Conservation (phyloP, 139 green algal genomes). For the Coelastrella sp. region DNA sequence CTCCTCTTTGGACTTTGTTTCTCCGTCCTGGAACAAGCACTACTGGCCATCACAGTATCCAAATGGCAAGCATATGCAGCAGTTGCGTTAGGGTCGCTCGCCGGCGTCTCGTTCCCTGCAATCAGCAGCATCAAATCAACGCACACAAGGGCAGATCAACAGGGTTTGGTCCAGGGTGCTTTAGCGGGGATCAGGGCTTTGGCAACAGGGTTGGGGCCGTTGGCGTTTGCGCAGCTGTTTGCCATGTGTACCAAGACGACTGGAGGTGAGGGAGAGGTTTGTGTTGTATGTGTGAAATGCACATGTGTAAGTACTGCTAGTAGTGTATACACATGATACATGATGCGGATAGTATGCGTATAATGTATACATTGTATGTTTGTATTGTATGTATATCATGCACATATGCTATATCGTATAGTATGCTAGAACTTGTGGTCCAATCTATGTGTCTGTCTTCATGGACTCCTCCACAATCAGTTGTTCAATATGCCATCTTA, state of each 20-base stretch:
- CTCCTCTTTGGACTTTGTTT: constrained; percentile 32
- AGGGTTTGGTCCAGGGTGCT: constrained; percentile 69
- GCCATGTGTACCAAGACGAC: constrained; percentile 65
- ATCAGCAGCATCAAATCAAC: constrained; percentile 75
- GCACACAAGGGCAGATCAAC: constrained; percentile 53
- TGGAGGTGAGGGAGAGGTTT: constrained; percentile 59
- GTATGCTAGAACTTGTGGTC: no score
- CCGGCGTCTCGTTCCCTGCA: constrained; percentile 69
- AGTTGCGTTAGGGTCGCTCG: constrained; percentile 58
- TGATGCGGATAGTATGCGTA: no score
- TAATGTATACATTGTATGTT: no score
- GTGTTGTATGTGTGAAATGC: background rate
- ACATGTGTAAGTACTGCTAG: background rate
- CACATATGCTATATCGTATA: no score
- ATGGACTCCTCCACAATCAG: no score
- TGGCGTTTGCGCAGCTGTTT: constrained; percentile 81
- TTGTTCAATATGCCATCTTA: no score
- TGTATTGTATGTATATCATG: background rate
- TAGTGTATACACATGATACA: background rate
- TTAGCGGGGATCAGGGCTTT: constrained; percentile 74
- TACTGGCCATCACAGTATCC: background rate
- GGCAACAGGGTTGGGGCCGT: constrained; percentile 73
- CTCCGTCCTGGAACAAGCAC: constrained; percentile 9
- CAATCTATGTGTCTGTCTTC: no score
- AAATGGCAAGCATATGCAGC: constrained; percentile 57